Evolutionary conservation across 768 basidiomycete genomes (phyloP).

Genomic region (Clathrus columnatus): DNA sequence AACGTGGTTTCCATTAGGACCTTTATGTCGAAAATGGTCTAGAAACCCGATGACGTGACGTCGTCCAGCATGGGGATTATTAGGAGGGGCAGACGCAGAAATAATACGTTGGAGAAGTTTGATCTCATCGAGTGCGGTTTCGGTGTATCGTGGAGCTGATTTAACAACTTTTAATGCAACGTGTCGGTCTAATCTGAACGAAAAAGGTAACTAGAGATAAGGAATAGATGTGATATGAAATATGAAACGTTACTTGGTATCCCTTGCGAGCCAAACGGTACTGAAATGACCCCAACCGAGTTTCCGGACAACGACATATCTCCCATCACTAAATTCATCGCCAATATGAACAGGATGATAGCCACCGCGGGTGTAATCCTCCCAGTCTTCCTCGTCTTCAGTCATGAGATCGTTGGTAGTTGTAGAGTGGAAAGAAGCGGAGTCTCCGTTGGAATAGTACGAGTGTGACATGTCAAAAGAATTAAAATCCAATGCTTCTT

Average conservation of each 20-base stretch:
- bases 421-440: slow-evolving; percentile 28
- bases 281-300: slow-evolving; percentile 95
- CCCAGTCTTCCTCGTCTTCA: slow-evolving; percentile 90
- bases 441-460: slow-evolving; percentile 76
- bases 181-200: slow-evolving; percentile 77
- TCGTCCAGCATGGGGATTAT: slow-evolving; percentile 33
- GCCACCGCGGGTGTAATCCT: slow-evolving; percentile 69
- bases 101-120: slow-evolving; percentile 94
- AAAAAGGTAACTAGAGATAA: slow-evolving; percentile 10
- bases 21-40: slow-evolving; percentile 94
- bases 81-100: slow-evolving; percentile 62
- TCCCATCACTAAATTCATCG: slow-evolving; percentile 76
- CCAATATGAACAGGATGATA: slow-evolving; percentile 95
- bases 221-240: slow-evolving; percentile 2
- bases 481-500: background rate
- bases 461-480: slow-evolving; percentile 23
- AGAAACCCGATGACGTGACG: slow-evolving; percentile 93
- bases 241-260: slow-evolving; percentile 47
- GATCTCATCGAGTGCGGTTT: slow-evolving; percentile 98
- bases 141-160: slow-evolving; percentile 92
- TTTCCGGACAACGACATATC: slow-evolving; percentile 89
- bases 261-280: slow-evolving; percentile 85
- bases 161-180: slow-evolving; percentile 99
- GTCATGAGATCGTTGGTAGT: slow-evolving; percentile 55
- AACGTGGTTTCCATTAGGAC: slow-evolving; percentile 93